Percentiles rank a stretch among this genome's conserved stretches.
Conservation (phyloP, 2,329 filamentous ascomycete genomes). For the Aspergillus quadrilineatus region DNA sequence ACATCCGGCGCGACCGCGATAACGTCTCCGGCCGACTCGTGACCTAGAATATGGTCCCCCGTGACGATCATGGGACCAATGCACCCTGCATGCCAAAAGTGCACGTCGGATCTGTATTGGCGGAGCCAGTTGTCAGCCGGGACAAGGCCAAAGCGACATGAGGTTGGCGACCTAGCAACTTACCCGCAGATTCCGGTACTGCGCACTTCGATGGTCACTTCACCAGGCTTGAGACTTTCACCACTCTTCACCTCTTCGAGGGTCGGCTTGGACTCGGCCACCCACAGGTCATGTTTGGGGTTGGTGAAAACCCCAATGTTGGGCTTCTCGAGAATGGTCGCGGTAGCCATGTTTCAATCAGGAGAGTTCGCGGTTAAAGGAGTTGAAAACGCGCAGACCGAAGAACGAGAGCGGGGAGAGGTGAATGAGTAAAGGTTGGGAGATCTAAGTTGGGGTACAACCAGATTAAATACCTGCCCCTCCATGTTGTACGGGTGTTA, state of each 20-base stretch:
- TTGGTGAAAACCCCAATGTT: constrained; percentile 98
- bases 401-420: background rate
- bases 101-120: constrained; percentile 73
- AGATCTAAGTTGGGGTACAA: constrained; percentile 5
- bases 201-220: constrained; percentile 85
- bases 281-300: constrained; percentile 86
- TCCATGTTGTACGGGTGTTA: constrained; percentile 14
- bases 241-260: constrained; percentile 71
- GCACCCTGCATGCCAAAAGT: constrained; percentile 95
- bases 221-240: constrained; percentile 69
- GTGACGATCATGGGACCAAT: constrained; percentile 95
- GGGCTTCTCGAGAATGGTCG: constrained; percentile 60
- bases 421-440: background rate
- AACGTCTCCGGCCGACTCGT: constrained; percentile 79
- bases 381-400: background rate
- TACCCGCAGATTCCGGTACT: constrained; percentile 96
- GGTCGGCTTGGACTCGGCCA: constrained; percentile 73
- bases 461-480: constrained; percentile 22
- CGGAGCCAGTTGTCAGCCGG: constrained; percentile 12
- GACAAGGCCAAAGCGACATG: background rate
- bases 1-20: constrained; percentile 75
- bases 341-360: constrained; percentile 27
- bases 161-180: constrained; percentile 24
- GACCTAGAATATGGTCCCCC: constrained; percentile 85
- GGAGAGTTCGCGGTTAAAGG: constrained; percentile 1